Evolutionary conservation across 2,329 filamentous ascomycete species (phyloP), one percentile per base, ranked within the genome.

Genomic region (Lizonia empirigonia): DNA sequence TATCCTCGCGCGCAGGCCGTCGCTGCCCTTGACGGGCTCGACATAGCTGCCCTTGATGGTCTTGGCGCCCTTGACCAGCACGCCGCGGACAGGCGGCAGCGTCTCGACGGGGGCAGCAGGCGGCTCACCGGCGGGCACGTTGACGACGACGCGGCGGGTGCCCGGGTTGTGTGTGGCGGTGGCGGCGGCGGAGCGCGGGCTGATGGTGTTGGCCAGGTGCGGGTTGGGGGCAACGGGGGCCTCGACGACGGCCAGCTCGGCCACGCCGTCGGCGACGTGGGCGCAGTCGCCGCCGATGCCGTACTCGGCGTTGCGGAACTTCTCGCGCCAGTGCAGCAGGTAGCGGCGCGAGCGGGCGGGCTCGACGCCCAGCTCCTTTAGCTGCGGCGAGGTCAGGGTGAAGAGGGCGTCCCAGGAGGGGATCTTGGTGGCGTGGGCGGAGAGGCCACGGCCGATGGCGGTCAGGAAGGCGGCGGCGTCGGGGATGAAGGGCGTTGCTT

Each of bases 391-490:
- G 18, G 85, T 86, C 58, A 94, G 80, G 36, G 86, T 86, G 81
- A 97, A 97, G 36, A 99, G 85, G 5, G 90, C 84, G 44, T 94
- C 88, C 94, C 94, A 97, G 9, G 88, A 87, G 2, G 89, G 85
- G 64, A 99, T 90, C 75, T 97, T 97, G 75, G 84, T 80, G 39
- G 88, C 84, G 78, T 97, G 90, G 69, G 88, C 85, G 67, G 83
- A 86, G 65, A 97, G 85, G 64, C 87, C 87, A 58, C 94, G 92
- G 63, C 94, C 94, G 75, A 97, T 97, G 53, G 97, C 81, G 27
- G 84, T 90, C 56, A 97, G 86, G 75, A 99, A 96, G 13, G 92
- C 94, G 63, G 82, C 72, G 32, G 91, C 85, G 71, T 97, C 87
- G 24, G 92, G 93, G 30, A 96, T 86, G 65, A 96, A 91, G 1